Conservation (phyloP, 1,139 yeast species). For the Kazachstania sp. region DNA sequence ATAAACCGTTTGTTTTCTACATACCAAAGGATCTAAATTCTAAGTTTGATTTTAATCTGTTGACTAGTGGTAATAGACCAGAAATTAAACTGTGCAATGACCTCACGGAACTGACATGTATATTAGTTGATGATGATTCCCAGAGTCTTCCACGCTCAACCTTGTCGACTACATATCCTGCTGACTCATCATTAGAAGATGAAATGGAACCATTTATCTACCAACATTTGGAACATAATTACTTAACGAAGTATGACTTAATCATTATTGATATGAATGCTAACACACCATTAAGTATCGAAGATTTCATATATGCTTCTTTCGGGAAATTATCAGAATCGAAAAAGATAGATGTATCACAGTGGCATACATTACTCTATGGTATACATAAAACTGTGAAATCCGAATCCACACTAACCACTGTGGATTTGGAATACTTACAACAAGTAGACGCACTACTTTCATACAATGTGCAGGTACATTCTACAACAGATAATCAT, state of each 20-base stretch:
- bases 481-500: neutral
- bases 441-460: slow-evolving; percentile 25
- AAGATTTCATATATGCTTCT: slow-evolving; percentile 30
- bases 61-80: neutral
- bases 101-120: slow-evolving; percentile 33
- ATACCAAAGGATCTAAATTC: neutral
- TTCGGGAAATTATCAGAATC: slow-evolving; percentile 1
- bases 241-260: slow-evolving; percentile 38
- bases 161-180: slow-evolving; percentile 27
- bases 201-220: slow-evolving; percentile 40
- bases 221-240: slow-evolving; percentile 34
- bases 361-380: neutral
- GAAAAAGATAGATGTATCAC: neutral
- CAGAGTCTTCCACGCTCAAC: slow-evolving; percentile 42
- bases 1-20: neutral
- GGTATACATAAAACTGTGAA: slow-evolving; percentile 1
- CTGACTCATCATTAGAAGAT: slow-evolving; percentile 49
- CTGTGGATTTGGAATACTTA: slow-evolving; percentile 16
- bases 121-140: slow-evolving; percentile 34
- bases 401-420: slow-evolving; percentile 5
- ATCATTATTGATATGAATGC: slow-evolving; percentile 37
- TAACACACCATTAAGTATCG: slow-evolving; percentile 20
- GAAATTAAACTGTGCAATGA: neutral
- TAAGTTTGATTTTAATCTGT: neutral
- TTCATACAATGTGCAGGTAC: slow-evolving; percentile 17